phyloP scores from a whole-genome alignment of 768 basidiomycete genomes.

The Termitomyces sp. region DNA sequence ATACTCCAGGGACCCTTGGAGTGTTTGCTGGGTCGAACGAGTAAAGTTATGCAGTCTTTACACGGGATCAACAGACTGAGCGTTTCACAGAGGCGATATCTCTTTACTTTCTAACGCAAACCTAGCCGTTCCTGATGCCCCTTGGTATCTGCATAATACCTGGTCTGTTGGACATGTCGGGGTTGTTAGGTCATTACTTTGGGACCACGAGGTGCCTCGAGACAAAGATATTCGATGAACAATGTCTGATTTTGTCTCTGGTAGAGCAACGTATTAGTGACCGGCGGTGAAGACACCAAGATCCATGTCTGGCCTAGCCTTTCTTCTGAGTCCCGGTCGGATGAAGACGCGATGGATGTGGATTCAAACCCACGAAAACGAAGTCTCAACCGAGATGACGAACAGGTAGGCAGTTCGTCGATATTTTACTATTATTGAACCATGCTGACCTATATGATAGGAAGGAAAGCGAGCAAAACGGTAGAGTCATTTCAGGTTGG shows the following conservation, averaged over 20 bases:
- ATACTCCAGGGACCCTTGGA: conserved; percentile 34
- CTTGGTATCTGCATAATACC: conserved; percentile 48
- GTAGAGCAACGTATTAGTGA: conserved; percentile 38
- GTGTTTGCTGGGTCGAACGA: conserved; percentile 75
- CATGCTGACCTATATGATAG: conserved; percentile 3
- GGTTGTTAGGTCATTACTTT: conserved; percentile 51
- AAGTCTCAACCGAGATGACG: conserved; percentile 18
- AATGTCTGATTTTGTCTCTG: not conserved
- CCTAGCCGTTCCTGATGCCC: conserved; percentile 29
- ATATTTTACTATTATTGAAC: not conserved
- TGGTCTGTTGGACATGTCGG: conserved; percentile 57
- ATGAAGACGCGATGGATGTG: conserved; percentile 23
- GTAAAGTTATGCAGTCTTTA: conserved; percentile 32
- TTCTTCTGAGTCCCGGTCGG: not conserved
- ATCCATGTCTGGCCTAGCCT: conserved; percentile 37
- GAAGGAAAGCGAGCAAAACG: conserved; percentile 15
- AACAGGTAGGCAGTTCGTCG: conserved; percentile 14
- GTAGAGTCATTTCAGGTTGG: not conserved
- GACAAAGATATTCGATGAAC: not conserved
- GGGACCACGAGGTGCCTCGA: conserved; percentile 47
- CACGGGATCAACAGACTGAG: not conserved
- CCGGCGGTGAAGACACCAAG: conserved; percentile 49
- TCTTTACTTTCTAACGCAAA: conserved; percentile 48
- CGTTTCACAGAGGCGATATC: conserved; percentile 46
- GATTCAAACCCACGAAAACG: conserved; percentile 20